phyloP scores from a whole-genome alignment of 2,329 filamentous ascomycete species.

The Fusarium sp. region DNA sequence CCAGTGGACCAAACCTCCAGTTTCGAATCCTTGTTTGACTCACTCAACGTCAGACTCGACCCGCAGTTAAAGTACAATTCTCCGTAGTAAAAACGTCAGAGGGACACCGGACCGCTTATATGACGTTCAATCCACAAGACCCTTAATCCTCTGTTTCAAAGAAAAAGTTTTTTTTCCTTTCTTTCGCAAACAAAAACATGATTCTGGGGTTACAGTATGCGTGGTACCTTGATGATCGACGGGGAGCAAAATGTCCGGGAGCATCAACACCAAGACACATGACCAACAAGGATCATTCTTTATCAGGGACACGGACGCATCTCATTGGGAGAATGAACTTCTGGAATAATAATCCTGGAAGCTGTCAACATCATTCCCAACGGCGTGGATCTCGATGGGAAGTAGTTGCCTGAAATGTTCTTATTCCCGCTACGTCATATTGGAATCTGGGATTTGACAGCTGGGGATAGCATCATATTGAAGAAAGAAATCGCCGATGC shows the following conservation, averaged over 20 bases:
- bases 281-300: slow-evolving; percentile 3
- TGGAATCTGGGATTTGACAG: slow-evolving; percentile 13
- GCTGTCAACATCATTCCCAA: slow-evolving; percentile 8
- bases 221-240: background rate
- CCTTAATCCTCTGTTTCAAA: background rate
- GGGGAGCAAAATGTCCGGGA: slow-evolving; percentile 33
- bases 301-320: background rate
- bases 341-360: slow-evolving; percentile 14
- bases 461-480: slow-evolving; percentile 22
- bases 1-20: slow-evolving; percentile 15
- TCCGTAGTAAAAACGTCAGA: slow-evolving; percentile 2
- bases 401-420: background rate
- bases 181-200: background rate
- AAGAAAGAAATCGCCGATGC: background rate
- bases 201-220: background rate
- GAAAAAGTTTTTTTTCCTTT: background rate
- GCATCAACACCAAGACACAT: background rate
- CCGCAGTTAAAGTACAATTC: background rate
- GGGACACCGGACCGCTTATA: slow-evolving; percentile 17
- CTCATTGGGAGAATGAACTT: background rate
- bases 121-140: slow-evolving; percentile 25
- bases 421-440: slow-evolving; percentile 32
- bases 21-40: slow-evolving; percentile 7
- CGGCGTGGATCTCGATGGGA: slow-evolving; percentile 21
- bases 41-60: slow-evolving; percentile 2